These are phyloP conservation scores for Xylariaceae sp. DNA, from an alignment of 2,329 filamentous ascomycete species.

Conservation along the genomic window DNA sequence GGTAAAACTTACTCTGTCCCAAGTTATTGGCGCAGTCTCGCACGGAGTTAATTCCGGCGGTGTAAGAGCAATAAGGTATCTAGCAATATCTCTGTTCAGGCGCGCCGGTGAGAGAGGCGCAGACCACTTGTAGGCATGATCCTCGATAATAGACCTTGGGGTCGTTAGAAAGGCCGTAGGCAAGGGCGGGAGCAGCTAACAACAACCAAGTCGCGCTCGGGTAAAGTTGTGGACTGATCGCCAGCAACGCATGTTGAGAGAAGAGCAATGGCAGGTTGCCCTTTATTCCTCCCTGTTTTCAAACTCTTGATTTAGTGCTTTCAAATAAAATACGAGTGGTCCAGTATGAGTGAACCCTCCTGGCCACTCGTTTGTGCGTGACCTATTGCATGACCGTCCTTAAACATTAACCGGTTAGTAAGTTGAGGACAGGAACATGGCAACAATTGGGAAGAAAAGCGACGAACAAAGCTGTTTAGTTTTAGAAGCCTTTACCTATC, in stretches of 20 bases:
- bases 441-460: neutral
- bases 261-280: neutral
- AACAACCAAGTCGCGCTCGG: neutral
- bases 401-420: too few species aligned
- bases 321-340: neutral
- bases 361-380: too few species aligned
- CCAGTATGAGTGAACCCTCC: neutral
- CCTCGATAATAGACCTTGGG: neutral
- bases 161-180: neutral
- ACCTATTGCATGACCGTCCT: too few species aligned
- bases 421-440: too few species aligned
- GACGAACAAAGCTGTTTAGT: neutral
- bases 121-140: conserved; percentile 1
- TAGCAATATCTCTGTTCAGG: neutral
- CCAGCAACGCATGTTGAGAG: neutral
- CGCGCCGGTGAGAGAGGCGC: neutral
- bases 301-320: neutral
- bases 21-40: neutral
- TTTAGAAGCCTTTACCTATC: neutral
- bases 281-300: neutral
- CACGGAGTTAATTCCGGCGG: neutral
- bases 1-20: too few species aligned
- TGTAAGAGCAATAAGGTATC: too few species aligned
- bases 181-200: neutral
- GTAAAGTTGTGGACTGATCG: conserved; percentile 2